These are phyloP conservation scores for Myxozyma monticola DNA, from an alignment of 805 yeast genomes.

Conservation along the genomic window DNA sequence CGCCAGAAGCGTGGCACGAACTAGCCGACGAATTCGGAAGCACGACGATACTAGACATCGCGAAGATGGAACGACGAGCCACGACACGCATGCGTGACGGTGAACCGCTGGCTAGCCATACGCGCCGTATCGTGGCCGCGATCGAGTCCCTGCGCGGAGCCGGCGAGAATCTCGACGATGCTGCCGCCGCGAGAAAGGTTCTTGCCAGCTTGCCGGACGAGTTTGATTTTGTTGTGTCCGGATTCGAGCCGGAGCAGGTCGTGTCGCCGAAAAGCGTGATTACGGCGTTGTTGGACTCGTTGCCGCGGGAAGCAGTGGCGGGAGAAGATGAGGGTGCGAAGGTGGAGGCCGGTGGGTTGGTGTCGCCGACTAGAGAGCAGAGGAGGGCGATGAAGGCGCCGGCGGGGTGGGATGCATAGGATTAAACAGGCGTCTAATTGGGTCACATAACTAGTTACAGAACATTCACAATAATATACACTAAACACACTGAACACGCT, in stretches of 20 bases:
- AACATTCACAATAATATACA: too few species aligned
- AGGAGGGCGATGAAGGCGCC: too few species aligned
- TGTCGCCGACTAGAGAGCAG: too few species aligned
- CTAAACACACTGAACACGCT: too few species aligned
- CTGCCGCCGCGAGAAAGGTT: constrained; percentile 9
- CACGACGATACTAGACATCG: constrained; percentile 13
- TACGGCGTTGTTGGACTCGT: constrained; percentile 4
- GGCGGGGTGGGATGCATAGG: too few species aligned
- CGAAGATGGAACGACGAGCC: constrained; percentile 10
- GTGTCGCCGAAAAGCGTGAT: constrained; percentile 4
- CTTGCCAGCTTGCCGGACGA: constrained; percentile 17
- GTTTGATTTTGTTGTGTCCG: constrained; percentile 7
- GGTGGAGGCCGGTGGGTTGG: too few species aligned
- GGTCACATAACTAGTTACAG: too few species aligned
- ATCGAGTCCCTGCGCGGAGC: constrained; percentile 19
- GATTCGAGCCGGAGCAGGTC: constrained; percentile 7
- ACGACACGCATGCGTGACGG: constrained; percentile 3
- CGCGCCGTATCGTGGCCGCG: constrained; percentile 2
- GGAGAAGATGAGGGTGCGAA: too few species aligned
- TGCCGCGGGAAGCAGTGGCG: not conserved
- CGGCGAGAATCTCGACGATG: constrained; percentile 14
- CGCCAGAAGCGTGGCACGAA: constrained; percentile 16
- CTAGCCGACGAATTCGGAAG: constrained; percentile 10
- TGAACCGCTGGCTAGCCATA: constrained; percentile 2
- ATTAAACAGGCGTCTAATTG: too few species aligned